A percentile compares a stretch with the other conserved stretches of the same genome.
Evolutionary conservation across 2,329 filamentous ascomycete genomes (phyloP).

Genomic region (Arachnopeziza araneosa): DNA sequence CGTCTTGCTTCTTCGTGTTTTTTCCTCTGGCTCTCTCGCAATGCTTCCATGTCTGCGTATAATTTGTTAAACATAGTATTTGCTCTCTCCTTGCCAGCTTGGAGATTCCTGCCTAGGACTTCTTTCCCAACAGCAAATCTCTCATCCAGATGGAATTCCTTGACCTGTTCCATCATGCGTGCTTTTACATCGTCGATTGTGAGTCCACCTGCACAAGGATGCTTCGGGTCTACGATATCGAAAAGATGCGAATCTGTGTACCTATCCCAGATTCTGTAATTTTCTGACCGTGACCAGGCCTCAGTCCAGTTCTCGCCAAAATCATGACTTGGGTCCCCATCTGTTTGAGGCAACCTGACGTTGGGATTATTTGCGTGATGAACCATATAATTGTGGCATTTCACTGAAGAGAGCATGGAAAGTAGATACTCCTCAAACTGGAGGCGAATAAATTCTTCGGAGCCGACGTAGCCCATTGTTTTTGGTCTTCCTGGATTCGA

Average conservation of each 20-base stretch:
- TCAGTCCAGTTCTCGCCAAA: constrained; percentile 82
- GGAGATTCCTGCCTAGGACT: constrained; percentile 81
- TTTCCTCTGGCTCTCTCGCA: constrained; percentile 68
- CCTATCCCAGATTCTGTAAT: constrained; percentile 82
- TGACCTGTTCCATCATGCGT: constrained; percentile 82
- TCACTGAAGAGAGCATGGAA: constrained; percentile 79
- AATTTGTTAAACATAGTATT: constrained; percentile 81
- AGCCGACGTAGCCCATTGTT: constrained; percentile 89
- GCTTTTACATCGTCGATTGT: constrained; percentile 93
- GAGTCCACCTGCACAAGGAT: constrained; percentile 88
- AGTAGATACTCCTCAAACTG: constrained; percentile 97
- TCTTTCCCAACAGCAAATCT: constrained; percentile 78
- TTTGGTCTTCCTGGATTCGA: constrained; percentile 84
- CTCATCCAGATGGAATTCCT: constrained; percentile 90
- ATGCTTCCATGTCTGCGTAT: constrained; percentile 82
- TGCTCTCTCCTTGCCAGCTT: constrained; percentile 81
- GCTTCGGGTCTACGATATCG: constrained; percentile 86
- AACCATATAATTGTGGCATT: constrained; percentile 71
- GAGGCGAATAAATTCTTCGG: constrained; percentile 93
- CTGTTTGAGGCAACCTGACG: constrained; percentile 57
- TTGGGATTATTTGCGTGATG: constrained; percentile 51
- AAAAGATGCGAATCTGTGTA: constrained; percentile 84
- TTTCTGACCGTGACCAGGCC: constrained; percentile 83
- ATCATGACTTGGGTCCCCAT: constrained; percentile 79
- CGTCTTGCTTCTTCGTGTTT: constrained; percentile 50